These are phyloP conservation scores for Verticillium albo-atrum DNA, from an alignment of 2,329 filamentous ascomycete genomes.

Conservation along the genomic window DNA sequence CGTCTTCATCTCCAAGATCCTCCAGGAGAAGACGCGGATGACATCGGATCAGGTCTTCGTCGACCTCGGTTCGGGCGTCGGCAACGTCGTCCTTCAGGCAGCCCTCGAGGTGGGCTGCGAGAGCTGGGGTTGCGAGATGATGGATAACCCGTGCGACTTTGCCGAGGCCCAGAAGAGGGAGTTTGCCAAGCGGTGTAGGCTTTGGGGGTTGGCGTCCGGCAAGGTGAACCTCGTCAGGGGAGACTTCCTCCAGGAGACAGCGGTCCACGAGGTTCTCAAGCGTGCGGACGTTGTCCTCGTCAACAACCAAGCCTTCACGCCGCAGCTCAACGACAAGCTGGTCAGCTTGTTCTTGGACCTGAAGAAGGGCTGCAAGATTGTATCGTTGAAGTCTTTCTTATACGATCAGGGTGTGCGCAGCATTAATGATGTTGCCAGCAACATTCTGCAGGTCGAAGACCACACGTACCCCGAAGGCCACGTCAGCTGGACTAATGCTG, in stretches of 20 bases:
- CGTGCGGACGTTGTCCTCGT: slow-evolving; percentile 93
- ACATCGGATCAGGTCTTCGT: slow-evolving; percentile 85
- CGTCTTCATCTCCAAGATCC: slow-evolving; percentile 76
- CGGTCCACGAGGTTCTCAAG: slow-evolving; percentile 69
- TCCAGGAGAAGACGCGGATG: slow-evolving; percentile 70
- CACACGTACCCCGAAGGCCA: slow-evolving; percentile 60
- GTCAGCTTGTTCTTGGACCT: slow-evolving; percentile 89
- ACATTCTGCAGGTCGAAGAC: slow-evolving; percentile 72
- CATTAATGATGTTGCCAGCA: slow-evolving; percentile 72
- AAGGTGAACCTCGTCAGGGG: slow-evolving; percentile 75
- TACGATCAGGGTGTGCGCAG: slow-evolving; percentile 76
- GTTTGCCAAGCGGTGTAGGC: slow-evolving; percentile 75
- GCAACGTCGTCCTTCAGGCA: slow-evolving; percentile 91
- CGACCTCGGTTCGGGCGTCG: slow-evolving; percentile 91
- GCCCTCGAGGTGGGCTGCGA: slow-evolving; percentile 91
- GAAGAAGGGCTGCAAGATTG: slow-evolving; percentile 83
- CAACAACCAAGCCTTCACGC: slow-evolving; percentile 96
- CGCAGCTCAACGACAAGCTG: slow-evolving; percentile 78
- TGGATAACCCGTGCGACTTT: slow-evolving; percentile 82
- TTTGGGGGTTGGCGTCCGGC: slow-evolving; percentile 85
- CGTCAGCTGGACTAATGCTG: slow-evolving; percentile 88
- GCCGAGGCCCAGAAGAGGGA: slow-evolving; percentile 77
- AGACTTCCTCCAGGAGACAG: slow-evolving; percentile 72
- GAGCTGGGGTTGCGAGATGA: slow-evolving; percentile 95
- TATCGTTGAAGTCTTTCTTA: slow-evolving; percentile 90